Evolutionary conservation across 202 grass and related monocot genomes (phyloP).

Genomic region (Carex arenaria): DNA sequence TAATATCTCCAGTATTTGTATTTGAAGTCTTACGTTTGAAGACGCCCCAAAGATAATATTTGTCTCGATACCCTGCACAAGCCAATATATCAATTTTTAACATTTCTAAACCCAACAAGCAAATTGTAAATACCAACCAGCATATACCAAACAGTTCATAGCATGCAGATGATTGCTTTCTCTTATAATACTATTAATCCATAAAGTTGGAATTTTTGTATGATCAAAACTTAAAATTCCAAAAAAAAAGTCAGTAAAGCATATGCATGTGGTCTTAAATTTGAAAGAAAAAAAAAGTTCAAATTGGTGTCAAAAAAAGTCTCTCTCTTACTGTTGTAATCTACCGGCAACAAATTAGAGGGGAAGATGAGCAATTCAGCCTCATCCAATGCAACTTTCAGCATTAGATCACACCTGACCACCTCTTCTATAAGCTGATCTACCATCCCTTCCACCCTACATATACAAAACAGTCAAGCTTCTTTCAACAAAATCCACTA

Average conservation of each 20-base stretch:
- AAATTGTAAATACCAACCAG: neutral
- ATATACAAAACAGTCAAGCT: slow-evolving; percentile 23
- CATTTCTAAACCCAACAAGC: neutral
- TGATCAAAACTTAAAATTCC: neutral
- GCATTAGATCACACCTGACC: slow-evolving; percentile 32
- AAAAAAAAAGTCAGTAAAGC: neutral
- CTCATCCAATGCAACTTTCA: slow-evolving; percentile 45
- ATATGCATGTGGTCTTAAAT: neutral
- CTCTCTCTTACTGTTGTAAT: slow-evolving; percentile 42
- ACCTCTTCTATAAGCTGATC: slow-evolving; percentile 46
- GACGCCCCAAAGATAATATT: slow-evolving; percentile 61
- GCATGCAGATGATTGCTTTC: neutral
- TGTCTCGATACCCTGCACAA: slow-evolving; percentile 41
- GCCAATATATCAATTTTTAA: slow-evolving; percentile 3
- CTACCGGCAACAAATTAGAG: slow-evolving; percentile 49
- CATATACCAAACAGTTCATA: neutral
- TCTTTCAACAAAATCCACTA: neutral
- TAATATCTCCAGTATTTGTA: neutral
- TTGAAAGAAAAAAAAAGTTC: neutral
- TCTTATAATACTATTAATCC: neutral
- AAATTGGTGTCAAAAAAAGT: neutral
- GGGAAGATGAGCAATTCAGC: slow-evolving; percentile 55
- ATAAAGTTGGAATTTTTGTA: neutral
- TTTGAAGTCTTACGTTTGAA: slow-evolving; percentile 28
- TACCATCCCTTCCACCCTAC: slow-evolving; percentile 44